Percentiles rank a stretch among this genome's conserved stretches.
Conservation (phyloP, 345 rosid genomes). For the Boechera retrofracta region DNA sequence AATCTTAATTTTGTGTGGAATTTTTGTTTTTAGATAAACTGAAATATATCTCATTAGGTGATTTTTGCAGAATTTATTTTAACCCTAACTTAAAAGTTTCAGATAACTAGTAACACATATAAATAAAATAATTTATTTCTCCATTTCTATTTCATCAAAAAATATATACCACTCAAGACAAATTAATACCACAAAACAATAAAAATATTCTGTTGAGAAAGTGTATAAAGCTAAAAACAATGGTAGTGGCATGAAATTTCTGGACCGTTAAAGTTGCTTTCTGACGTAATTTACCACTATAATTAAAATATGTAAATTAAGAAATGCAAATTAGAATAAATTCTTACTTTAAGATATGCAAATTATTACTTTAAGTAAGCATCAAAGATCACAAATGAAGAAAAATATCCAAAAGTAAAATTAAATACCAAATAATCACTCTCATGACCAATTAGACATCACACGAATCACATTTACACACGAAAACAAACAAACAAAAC, state of each 20-base stretch:
- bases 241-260: background rate
- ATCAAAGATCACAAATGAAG: constrained; percentile 19
- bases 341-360: background rate
- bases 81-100: background rate
- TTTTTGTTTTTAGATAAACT: no score
- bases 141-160: background rate
- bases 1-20: no score
- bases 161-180: background rate
- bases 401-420: constrained; percentile 13
- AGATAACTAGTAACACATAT: background rate
- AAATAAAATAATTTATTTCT: background rate
- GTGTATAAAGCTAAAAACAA: constrained; percentile 12
- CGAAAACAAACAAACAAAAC: constrained; percentile 26
- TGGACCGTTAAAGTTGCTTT: constrained; percentile 31
- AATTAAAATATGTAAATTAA: constrained; percentile 14
- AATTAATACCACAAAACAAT: background rate
- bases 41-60: background rate
- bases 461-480: constrained; percentile 39
- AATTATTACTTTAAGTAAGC: constrained; percentile 15
- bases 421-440: constrained; percentile 16
- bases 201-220: constrained; percentile 1
- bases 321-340: no score
- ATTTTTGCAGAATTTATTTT: background rate
- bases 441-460: constrained; percentile 28
- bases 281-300: constrained; percentile 32